Percentiles rank a stretch among this genome's conserved stretches.
These are phyloP conservation scores for Starmerella sirachaensis DNA, from an alignment of 805 yeast species.

Conservation along the genomic window DNA sequence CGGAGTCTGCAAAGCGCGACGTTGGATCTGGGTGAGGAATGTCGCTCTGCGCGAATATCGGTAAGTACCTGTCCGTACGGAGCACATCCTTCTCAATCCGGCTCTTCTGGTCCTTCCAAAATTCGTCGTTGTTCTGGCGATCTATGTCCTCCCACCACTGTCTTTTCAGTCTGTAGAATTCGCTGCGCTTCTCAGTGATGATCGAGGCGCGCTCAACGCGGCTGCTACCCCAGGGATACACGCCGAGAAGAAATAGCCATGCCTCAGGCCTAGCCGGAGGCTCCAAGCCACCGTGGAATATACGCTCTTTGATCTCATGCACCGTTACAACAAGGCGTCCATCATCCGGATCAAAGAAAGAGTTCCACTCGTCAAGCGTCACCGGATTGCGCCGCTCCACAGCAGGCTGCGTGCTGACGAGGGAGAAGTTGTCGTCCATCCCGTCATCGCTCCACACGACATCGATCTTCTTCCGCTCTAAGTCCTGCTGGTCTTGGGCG, in stretches of 20 bases:
- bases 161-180: conserved; percentile 51
- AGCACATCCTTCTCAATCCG: conserved; percentile 89
- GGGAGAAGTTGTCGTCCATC: conserved; percentile 31
- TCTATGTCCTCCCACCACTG: conserved; percentile 57
- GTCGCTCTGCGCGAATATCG: conserved; percentile 44
- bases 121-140: conserved; percentile 44
- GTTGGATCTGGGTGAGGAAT: conserved; percentile 33
- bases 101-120: conserved; percentile 79
- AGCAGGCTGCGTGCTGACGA: conserved; percentile 35
- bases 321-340: conserved; percentile 68
- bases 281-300: conserved; percentile 81
- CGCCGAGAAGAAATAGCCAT: conserved; percentile 75
- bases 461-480: conserved; percentile 37
- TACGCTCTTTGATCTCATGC: conserved; percentile 63
- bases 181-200: conserved; percentile 41
- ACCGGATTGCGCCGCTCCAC: conserved; percentile 62
- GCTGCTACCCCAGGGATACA: conserved; percentile 83
- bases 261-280: conserved; percentile 54
- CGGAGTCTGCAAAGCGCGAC: conserved; percentile 47
- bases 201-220: conserved; percentile 52
- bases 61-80: conserved; percentile 73
- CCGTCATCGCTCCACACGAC: conserved; percentile 28
- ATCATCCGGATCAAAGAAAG: conserved; percentile 56
- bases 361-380: conserved; percentile 65
- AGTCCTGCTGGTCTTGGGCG: conserved; percentile 63